Evolutionary conservation across 805 yeast species (phyloP), one percentile per base, ranked within the genome.

Genomic region (Tetrapisispora namnaoensis): DNA sequence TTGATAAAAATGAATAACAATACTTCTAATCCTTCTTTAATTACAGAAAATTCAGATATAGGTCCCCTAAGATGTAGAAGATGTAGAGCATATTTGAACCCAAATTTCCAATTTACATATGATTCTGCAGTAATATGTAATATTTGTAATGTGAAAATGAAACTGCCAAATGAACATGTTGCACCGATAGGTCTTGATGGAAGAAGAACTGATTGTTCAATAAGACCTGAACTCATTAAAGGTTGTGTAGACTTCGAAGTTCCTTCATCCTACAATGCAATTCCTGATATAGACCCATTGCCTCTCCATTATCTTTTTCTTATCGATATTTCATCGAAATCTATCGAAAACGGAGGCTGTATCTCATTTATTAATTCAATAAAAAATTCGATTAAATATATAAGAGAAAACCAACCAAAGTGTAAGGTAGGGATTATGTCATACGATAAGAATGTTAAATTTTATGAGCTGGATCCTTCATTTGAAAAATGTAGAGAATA

Each of bases 21-120:
- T 3, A 37, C 76, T 78, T 13, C 14, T 8, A 18, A 18, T 32
- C 36, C 24, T 9, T 11, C 37, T 11, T 16, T 42, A 2, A 13
- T 32, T 3, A 20, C 28, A 11, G 44, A 42, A 30, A 32, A 13
- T 32, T 5, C 24, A 5, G 37, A 42, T 18, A 14, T 35, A 4
- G 69, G 67, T 72, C 22, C 96, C 0, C 82, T 95, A 34, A 77
- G 99, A 56, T 93, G 99, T 68, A 77, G 79, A 55, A 82, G 98
- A 53, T 93, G 99, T 69, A 78, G 96, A 49, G 79, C 96, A 1
- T 93, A 89, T 65, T 74, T 89, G 53, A 93, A 91, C 62, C 95
- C 97, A 3, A 77, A 81, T 18, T 83, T 86, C 80, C 81, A 79
- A 55, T 70, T 74, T 47, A 73, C 78, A 6, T 75, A 74, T 48